Base-by-base conservation (phyloP, 495 filamentous ascomycete genomes). In the Tuber aestivum region DNA sequence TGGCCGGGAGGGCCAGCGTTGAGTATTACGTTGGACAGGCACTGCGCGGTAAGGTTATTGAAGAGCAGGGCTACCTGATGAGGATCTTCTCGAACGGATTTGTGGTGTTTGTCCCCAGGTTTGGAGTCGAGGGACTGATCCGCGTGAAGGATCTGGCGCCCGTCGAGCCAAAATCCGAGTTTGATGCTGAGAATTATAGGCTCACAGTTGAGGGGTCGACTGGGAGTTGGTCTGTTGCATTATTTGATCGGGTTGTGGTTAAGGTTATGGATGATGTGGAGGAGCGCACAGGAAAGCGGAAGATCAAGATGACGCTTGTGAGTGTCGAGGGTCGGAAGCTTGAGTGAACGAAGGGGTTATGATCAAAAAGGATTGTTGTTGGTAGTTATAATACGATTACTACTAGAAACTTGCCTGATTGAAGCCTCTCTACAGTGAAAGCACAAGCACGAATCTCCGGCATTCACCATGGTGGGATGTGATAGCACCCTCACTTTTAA, bases 1-100 rank as follows among this genome's bases (percentile, higher is more conserved):
- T 95, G 83, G 96, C 96, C 4, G 96, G 94, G 27, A 90, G 95
- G 71, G 94, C 96, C 44, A 93, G 91, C 79, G 92, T 98, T 75
- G 94, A 97, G 79, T 99, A 97, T 84, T 98, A 98, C 83, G 95
- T 99, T 12, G 95, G 95, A 0, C 95, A 98, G 84, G 93, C 94
- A 3, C 89, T 98, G 45, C 95, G 95, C 84, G 93, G 93, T 21
- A 89, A 91, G 56, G 89, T 93, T 16, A 81, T 82, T 8, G 90
- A 92, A 73, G 94, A 97, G 84, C 94, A 97, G 72, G 95, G 92
- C 5, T 98, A 96, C 83, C 90, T 97, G 37, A 97, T 99, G 92
- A 92, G 92, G 83, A 91, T 99, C 32, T 97, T 99, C 82, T 93
- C 92, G 80, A 99, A 99, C 84, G 95, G 95, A 7, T 94, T 97